These are phyloP conservation scores for Pythium phragmitis DNA, from an alignment of 352 stramenopile genomes.

Conservation along the genomic window DNA sequence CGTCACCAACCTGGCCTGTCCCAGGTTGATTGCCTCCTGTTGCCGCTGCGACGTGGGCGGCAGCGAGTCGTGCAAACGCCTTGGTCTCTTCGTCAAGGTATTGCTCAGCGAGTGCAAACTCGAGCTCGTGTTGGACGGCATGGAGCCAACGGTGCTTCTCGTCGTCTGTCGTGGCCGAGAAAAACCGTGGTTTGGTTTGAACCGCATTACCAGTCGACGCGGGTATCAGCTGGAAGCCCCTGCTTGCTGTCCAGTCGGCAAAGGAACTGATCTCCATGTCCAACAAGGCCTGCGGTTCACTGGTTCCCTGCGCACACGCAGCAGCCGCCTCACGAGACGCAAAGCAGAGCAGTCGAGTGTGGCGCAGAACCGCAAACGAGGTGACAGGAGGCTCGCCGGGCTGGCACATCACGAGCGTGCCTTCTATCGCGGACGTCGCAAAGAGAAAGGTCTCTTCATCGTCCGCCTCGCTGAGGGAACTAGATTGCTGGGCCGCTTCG, in stretches of 20 bases:
- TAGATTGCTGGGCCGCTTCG: slow-evolving; percentile 14
- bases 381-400: not conserved
- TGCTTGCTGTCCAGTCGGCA: slow-evolving; percentile 39
- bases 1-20: not conserved
- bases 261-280: slow-evolving; percentile 37
- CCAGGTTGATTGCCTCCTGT: not conserved
- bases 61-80: slow-evolving; percentile 54
- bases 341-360: slow-evolving; percentile 19
- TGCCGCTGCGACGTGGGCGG: slow-evolving; percentile 24
- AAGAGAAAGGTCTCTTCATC: slow-evolving; percentile 28
- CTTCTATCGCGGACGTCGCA: slow-evolving; percentile 48
- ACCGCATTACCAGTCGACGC: no score
- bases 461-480: slow-evolving; percentile 10
- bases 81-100: slow-evolving; percentile 58
- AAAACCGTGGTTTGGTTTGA: slow-evolving; percentile 23
- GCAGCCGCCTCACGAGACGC: slow-evolving; percentile 12
- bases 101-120: slow-evolving; percentile 55
- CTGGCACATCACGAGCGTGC: slow-evolving; percentile 43
- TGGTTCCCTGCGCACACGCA: not conserved
- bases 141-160: slow-evolving; percentile 55
- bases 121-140: slow-evolving; percentile 53
- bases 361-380: slow-evolving; percentile 21
- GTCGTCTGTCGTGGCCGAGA: slow-evolving; percentile 37
- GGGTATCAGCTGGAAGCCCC: slow-evolving; percentile 3
- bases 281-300: not conserved